These are phyloP conservation scores for Xylaria polymorpha DNA, from an alignment of 2,329 filamentous ascomycete species.

Conservation along the genomic window DNA sequence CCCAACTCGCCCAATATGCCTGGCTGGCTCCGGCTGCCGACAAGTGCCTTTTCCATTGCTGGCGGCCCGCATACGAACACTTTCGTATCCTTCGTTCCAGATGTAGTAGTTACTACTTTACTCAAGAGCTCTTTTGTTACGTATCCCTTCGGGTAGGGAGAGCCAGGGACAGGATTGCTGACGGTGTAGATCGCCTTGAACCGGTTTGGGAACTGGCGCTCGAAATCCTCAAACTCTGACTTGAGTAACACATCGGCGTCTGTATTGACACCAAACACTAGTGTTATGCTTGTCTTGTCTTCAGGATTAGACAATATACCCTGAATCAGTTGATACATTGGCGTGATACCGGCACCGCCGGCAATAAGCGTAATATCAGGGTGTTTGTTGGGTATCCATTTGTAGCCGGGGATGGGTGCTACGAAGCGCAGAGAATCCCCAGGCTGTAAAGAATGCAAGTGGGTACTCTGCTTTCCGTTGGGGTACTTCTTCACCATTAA, in stretches of 20 bases:
- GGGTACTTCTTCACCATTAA: conserved; percentile 77
- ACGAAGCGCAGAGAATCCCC: conserved; percentile 71
- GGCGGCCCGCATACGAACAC: conserved; percentile 78
- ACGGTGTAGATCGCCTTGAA: conserved; percentile 70
- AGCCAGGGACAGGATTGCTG: conserved; percentile 57
- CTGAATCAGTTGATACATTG: conserved; percentile 72
- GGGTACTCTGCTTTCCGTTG: conserved; percentile 69
- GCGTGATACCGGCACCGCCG: conserved; percentile 78
- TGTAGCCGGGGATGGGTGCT: conserved; percentile 63
- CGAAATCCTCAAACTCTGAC: conserved; percentile 65
- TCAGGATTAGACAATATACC: conserved; percentile 70
- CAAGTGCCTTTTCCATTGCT: conserved; percentile 69
- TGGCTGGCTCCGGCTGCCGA: conserved; percentile 56
- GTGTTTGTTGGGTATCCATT: conserved; percentile 64
- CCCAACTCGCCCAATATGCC: conserved; percentile 69
- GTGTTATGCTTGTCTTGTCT: conserved; percentile 71
- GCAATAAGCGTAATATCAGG: conserved; percentile 72
- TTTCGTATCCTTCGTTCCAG: conserved; percentile 57
- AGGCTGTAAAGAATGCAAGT: conserved; percentile 73
- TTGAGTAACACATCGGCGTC: conserved; percentile 70
- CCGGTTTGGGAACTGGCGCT: conserved; percentile 62
- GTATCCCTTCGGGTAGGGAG: conserved; percentile 63
- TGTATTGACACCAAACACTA: conserved; percentile 74
- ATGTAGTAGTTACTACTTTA: conserved; percentile 56
- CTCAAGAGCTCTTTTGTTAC: conserved; percentile 67